Evolutionary conservation across 805 yeast species (phyloP).

Genomic region (Cyberlindnera subsufficiens): DNA sequence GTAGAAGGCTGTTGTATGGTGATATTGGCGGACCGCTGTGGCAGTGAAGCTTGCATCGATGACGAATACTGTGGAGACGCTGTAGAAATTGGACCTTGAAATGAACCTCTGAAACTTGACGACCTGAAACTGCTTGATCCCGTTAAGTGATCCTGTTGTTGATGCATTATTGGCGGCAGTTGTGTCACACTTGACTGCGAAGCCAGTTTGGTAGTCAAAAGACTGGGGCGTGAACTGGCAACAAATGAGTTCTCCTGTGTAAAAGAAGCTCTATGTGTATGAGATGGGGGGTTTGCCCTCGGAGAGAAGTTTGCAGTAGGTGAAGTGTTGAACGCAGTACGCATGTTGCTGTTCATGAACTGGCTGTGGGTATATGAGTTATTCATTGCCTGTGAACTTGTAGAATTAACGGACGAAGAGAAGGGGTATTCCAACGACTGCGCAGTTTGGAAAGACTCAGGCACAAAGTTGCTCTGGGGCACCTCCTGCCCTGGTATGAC

Average conservation of each 20-base stretch:
- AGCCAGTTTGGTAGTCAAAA: slow-evolving; percentile 29
- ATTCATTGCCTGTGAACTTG: slow-evolving; percentile 14
- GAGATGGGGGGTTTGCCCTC: slow-evolving; percentile 21
- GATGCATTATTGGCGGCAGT: slow-evolving; percentile 5
- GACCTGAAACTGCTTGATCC: slow-evolving; percentile 3
- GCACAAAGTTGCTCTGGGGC: slow-evolving; percentile 7
- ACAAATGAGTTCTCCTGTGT: slow-evolving; percentile 5
- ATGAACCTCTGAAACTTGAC: neutral
- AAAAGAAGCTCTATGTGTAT: slow-evolving; percentile 12
- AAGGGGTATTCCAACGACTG: slow-evolving; percentile 21
- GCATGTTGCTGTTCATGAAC: slow-evolving; percentile 17
- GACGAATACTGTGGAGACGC: slow-evolving; percentile 1
- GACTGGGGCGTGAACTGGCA: slow-evolving; percentile 18
- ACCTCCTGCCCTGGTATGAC: slow-evolving; percentile 25
- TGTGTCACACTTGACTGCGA: slow-evolving; percentile 14
- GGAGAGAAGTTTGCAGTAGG: slow-evolving; percentile 22
- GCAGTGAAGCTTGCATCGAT: slow-evolving; percentile 5
- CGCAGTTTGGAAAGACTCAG: slow-evolving; percentile 25
- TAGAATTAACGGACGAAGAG: slow-evolving; percentile 21
- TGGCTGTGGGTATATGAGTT: slow-evolving; percentile 16
- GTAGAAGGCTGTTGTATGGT: slow-evolving; percentile 22
- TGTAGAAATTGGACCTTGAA: slow-evolving; percentile 2
- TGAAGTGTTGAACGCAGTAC: slow-evolving; percentile 17
- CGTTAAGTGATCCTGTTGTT: slow-evolving; percentile 3
- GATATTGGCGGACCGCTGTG: slow-evolving; percentile 20